A percentile compares a stretch with the other conserved stretches of the same genome.
Evolutionary conservation across 768 basidiomycete genomes (phyloP).

Genomic region (Podaxis pistillaris): DNA sequence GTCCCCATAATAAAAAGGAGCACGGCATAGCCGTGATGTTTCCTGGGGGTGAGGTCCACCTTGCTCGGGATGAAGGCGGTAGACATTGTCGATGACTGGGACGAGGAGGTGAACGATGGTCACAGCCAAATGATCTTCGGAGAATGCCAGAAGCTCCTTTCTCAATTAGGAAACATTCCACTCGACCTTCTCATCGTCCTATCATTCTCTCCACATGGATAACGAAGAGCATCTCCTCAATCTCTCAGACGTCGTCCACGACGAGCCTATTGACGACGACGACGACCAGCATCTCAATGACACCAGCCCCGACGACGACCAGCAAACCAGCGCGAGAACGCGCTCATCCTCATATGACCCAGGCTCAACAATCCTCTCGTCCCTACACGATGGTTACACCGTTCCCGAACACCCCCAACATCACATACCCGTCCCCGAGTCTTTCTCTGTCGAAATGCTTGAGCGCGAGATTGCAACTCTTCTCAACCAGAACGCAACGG

Average conservation of each 20-base stretch:
- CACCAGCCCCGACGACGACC: constrained; percentile 25
- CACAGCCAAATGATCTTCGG: constrained; percentile 1
- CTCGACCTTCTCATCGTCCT: constrained; percentile 12
- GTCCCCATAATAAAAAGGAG: constrained; percentile 87
- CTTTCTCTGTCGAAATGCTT: constrained; percentile 68
- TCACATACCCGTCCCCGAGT: constrained; percentile 39
- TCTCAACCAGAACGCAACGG: constrained; percentile 72
- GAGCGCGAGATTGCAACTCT: constrained; percentile 77
- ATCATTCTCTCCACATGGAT: constrained; percentile 34
- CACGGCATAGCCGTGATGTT: constrained; percentile 79
- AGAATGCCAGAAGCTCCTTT: constrained; percentile 4
- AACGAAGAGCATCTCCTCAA: constrained; percentile 66
- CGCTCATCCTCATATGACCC: constrained; percentile 27
- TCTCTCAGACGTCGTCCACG: constrained; percentile 84
- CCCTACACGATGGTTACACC: constrained; percentile 35
- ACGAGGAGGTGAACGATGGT: background rate
- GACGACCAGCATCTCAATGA: constrained; percentile 31
- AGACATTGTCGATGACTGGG: constrained; percentile 24
- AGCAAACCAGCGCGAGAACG: constrained; percentile 27
- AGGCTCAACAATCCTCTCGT: constrained; percentile 34
- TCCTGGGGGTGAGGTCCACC: constrained; percentile 62
- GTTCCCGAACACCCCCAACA: constrained; percentile 35
- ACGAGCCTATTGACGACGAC: constrained; percentile 68
- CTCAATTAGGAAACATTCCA: constrained; percentile 15
- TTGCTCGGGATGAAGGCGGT: constrained; percentile 43